These are phyloP conservation scores for Hymenoscyphus infarciens DNA, from an alignment of 2,329 filamentous ascomycete species.

Conservation along the genomic window DNA sequence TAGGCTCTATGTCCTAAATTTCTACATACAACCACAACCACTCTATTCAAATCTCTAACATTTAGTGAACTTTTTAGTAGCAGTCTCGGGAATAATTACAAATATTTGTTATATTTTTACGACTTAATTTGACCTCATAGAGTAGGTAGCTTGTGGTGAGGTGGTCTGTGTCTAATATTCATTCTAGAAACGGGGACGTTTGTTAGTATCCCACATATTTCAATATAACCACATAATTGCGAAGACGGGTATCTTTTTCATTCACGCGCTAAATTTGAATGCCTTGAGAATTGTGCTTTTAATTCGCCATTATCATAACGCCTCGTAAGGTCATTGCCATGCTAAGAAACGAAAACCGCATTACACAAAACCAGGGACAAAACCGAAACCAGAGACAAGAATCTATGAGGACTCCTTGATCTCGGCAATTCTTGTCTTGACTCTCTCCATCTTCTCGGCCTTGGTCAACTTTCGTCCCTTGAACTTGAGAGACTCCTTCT, in stretches of 20 bases:
- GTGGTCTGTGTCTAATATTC: too few species aligned
- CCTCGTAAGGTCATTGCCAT: slow-evolving; percentile 10
- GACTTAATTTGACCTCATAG: too few species aligned
- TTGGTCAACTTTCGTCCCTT: slow-evolving; percentile 71
- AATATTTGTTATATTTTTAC: too few species aligned
- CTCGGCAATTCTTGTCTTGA: slow-evolving; percentile 89
- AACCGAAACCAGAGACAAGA: slow-evolving; percentile 13
- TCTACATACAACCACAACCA: too few species aligned
- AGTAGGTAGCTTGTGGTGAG: too few species aligned
- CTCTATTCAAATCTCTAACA: too few species aligned
- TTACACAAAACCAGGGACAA: slow-evolving; percentile 14
- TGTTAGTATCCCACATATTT: not conserved
- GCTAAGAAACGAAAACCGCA: slow-evolving; percentile 18
- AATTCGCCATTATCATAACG: slow-evolving; percentile 12
- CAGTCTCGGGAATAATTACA: too few species aligned
- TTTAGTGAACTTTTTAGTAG: too few species aligned
- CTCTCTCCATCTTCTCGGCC: slow-evolving; percentile 76
- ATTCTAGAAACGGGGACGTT: too few species aligned
- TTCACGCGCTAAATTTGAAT: slow-evolving; percentile 1
- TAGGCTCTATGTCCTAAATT: too few species aligned
- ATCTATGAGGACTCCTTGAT: slow-evolving; percentile 48
- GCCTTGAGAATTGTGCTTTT: slow-evolving; percentile 1
- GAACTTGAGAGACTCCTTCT: slow-evolving; percentile 92
- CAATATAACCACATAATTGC: not conserved
- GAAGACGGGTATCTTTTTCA: not conserved